Conservation (phyloP, 345 rosid species). For the Populus euphratica region DNA sequence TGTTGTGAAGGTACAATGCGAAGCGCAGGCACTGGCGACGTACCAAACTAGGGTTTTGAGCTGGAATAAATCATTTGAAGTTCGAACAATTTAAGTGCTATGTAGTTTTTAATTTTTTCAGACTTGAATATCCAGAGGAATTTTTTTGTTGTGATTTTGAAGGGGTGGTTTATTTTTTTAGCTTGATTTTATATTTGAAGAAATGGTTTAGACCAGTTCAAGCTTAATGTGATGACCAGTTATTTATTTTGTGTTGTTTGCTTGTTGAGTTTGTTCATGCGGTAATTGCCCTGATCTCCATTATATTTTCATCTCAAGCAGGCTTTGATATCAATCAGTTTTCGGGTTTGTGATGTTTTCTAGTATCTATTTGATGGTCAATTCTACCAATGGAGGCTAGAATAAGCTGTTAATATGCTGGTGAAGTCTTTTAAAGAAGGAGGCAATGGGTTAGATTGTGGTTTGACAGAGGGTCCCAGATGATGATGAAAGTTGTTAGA, state of each 20-base stretch:
- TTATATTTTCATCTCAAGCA: neutral
- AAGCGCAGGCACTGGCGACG: constrained; percentile 76
- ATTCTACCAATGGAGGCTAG: neutral
- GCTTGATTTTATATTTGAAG: neutral
- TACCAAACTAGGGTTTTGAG: constrained; percentile 65
- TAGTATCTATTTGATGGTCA: neutral
- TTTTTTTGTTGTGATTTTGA: constrained; percentile 5
- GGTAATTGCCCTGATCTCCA: neutral
- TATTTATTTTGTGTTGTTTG: neutral
- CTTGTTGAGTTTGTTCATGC: too few species aligned
- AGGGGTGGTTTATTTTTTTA: neutral
- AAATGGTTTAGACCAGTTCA: neutral
- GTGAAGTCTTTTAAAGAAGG: neutral
- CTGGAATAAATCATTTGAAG: neutral
- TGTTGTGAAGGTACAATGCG: constrained; percentile 46
- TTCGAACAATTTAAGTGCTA: neutral
- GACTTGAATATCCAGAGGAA: neutral
- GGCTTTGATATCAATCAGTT: neutral
- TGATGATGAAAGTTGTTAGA: neutral
- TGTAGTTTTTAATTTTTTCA: neutral
- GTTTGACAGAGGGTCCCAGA: neutral
- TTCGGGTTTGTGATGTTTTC: neutral
- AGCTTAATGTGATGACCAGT: neutral
- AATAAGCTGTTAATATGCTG: neutral
- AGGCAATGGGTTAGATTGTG: neutral